Evolutionary conservation across 352 stramenopile genomes (phyloP), one percentile per base, ranked within the genome.

Genomic region (Phytophthora capsici): DNA sequence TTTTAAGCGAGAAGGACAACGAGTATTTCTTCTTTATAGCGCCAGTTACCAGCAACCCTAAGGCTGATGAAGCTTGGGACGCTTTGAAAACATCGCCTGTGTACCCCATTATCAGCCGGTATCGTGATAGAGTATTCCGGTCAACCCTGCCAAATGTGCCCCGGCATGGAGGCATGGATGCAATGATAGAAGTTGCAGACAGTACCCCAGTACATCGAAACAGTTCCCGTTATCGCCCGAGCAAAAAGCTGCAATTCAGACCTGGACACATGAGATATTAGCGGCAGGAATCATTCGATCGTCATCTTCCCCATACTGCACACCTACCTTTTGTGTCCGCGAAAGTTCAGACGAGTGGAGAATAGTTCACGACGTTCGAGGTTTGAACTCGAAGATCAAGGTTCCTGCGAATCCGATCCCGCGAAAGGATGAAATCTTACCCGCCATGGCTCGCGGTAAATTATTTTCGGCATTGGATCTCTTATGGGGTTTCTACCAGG

Each of bases 311-410:
- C 41, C 43, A 1, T 57, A 57, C 16, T 57, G 34, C 13, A 7
- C 44, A 14, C 59, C 59, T 3, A 57, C 36, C 2, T 61, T 67
- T 22, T 61, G 59, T 4, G 59, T 61, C 2, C 48, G 49, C 1
- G 57, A 68, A 20, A 47, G 17, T 2, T 9, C 3, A 1, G 41
- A 22, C 13, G 44, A 52, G 6, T 67, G 32, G 59, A 36, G 59
- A 4, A 67, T 67, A 3, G 59, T 61, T 0, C 59, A 67, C 25
- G 43, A 67, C 16, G 47, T 50, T 13, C 50, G 43, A 5, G 59
- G 23, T 0, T 8, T 61, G 0, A 57, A 57, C 14, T 7, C 50
- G 4, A 50, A 56, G 8, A 7, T 61, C 14, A 17, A 6, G 0
- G 50, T 67, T 16, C 41, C 41, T 13, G 32, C 58, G 0, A 60